A percentile compares a stretch with the other conserved stretches of the same genome.
These are phyloP conservation scores for Corynespora cassiicola DNA, from an alignment of 2,329 filamentous ascomycete species.

Conservation along the genomic window DNA sequence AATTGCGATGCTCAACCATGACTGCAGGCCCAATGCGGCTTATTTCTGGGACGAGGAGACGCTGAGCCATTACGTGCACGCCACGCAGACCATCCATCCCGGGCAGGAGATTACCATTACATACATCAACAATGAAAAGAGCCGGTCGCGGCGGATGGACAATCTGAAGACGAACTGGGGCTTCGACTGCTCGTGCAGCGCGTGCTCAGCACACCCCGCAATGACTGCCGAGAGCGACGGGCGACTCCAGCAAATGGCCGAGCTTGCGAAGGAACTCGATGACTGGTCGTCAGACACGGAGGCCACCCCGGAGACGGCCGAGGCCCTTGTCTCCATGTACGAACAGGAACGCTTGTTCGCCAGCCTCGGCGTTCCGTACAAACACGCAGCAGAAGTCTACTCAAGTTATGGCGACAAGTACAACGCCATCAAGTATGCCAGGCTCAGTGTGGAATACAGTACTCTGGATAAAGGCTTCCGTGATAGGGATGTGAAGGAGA, in stretches of 20 bases:
- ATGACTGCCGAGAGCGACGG: slow-evolving; percentile 39
- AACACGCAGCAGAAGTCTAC: slow-evolving; percentile 48
- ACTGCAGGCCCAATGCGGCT: slow-evolving; percentile 48
- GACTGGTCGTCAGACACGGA: slow-evolving; percentile 31
- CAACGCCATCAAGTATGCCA: slow-evolving; percentile 38
- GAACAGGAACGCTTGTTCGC: slow-evolving; percentile 45
- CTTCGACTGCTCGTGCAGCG: slow-evolving; percentile 48
- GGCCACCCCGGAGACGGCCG: slow-evolving; percentile 41
- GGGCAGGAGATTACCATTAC: slow-evolving; percentile 53
- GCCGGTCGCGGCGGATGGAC: slow-evolving; percentile 34
- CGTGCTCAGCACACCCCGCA: slow-evolving; percentile 40
- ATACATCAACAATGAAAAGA: slow-evolving; percentile 48
- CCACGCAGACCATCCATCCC: slow-evolving; percentile 43
- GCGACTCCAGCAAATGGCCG: slow-evolving; percentile 39
- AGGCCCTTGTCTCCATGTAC: slow-evolving; percentile 44
- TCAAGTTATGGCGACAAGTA: slow-evolving; percentile 40
- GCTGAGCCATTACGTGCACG: slow-evolving; percentile 49
- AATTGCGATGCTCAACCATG: slow-evolving; percentile 45
- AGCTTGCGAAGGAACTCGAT: slow-evolving; percentile 32
- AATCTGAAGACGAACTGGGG: slow-evolving; percentile 45
- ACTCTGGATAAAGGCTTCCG: slow-evolving; percentile 39
- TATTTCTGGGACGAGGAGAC: slow-evolving; percentile 48
- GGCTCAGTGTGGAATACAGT: slow-evolving; percentile 29
- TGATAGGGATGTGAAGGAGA: slow-evolving; percentile 31
- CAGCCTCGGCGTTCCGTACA: slow-evolving; percentile 46